These are phyloP conservation scores for Halenospora varia DNA, from an alignment of 495 filamentous ascomycete genomes.

Conservation along the genomic window DNA sequence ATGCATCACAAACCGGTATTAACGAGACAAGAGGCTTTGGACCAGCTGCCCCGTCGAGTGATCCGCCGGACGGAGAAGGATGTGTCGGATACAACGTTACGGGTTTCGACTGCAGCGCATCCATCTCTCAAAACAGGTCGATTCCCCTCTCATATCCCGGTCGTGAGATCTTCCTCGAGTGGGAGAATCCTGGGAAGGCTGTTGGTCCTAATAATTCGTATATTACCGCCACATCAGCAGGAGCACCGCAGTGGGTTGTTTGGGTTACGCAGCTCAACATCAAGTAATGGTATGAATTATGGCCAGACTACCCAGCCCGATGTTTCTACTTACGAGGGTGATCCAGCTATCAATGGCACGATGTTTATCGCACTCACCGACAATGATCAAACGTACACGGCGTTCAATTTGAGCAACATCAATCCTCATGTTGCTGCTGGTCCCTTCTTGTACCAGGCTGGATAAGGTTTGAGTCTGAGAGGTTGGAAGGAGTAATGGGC, in stretches of 20 bases:
- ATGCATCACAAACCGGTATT: slow-evolving; percentile 44
- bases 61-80: slow-evolving; percentile 34
- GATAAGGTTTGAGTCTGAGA: too few relatives aligned
- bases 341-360: slow-evolving; percentile 68
- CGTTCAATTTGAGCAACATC: slow-evolving; percentile 69
- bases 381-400: slow-evolving; percentile 59
- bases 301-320: slow-evolving; percentile 71
- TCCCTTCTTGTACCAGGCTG: slow-evolving; percentile 73
- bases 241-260: slow-evolving; percentile 59
- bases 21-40: slow-evolving; percentile 49
- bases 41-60: slow-evolving; percentile 35
- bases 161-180: slow-evolving; percentile 63
- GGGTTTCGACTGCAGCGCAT: slow-evolving; percentile 55
- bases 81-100: slow-evolving; percentile 48
- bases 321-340: slow-evolving; percentile 54
- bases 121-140: slow-evolving; percentile 61
- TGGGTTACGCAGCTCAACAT: slow-evolving; percentile 85
- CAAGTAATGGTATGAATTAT: slow-evolving; percentile 56
- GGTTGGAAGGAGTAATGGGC: too few relatives aligned
- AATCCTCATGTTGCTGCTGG: slow-evolving; percentile 76
- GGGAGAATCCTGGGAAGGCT: slow-evolving; percentile 64
- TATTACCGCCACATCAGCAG: slow-evolving; percentile 57
- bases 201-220: slow-evolving; percentile 84
- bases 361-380: slow-evolving; percentile 80
- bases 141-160: slow-evolving; percentile 73